Percentiles rank a stretch among this genome's conserved stretches.
Evolutionary conservation across 371 early-diverging fungal genomes (phyloP).

Genomic region (Mortierella sp.): DNA sequence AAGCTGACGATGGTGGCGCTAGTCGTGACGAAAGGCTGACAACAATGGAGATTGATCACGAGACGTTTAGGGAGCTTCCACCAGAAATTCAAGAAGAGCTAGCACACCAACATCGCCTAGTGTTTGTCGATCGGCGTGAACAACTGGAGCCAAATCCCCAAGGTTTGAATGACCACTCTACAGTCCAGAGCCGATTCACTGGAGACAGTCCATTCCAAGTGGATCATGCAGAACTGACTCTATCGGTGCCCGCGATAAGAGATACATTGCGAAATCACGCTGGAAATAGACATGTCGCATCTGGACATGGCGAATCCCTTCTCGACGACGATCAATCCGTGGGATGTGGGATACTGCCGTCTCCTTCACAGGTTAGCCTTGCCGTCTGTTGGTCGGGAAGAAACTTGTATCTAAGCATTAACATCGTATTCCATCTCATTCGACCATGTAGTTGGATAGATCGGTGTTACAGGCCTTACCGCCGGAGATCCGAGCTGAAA

Average conservation of each 20-base stretch:
- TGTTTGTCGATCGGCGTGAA: constrained; percentile 6
- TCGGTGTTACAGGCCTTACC: constrained; percentile 51
- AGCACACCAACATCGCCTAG: constrained; percentile 16
- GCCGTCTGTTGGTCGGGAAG: too few relatives aligned
- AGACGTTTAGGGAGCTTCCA: constrained; percentile 38
- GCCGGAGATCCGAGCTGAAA: constrained; percentile 52
- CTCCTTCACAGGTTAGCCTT: constrained; percentile 1
- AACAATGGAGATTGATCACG: constrained; percentile 28
- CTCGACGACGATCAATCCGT: neutral
- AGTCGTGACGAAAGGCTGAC: neutral
- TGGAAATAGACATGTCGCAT: neutral
- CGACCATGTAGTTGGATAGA: constrained; percentile 28
- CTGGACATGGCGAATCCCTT: neutral
- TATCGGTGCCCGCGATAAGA: constrained; percentile 57
- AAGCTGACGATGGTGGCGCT: too few relatives aligned
- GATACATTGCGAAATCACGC: constrained; percentile 58
- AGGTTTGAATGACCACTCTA: neutral
- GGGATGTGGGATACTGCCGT: constrained; percentile 3
- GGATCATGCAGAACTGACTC: constrained; percentile 56
- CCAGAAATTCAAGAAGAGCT: constrained; percentile 42
- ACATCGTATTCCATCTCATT: neutral
- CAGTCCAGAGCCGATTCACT: neutral
- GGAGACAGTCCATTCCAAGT: constrained; percentile 48
- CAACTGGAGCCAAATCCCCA: neutral
- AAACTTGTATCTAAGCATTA: too few relatives aligned